phyloP scores from a whole-genome alignment of 306 rosid species.

The Fragaria vesca region DNA sequence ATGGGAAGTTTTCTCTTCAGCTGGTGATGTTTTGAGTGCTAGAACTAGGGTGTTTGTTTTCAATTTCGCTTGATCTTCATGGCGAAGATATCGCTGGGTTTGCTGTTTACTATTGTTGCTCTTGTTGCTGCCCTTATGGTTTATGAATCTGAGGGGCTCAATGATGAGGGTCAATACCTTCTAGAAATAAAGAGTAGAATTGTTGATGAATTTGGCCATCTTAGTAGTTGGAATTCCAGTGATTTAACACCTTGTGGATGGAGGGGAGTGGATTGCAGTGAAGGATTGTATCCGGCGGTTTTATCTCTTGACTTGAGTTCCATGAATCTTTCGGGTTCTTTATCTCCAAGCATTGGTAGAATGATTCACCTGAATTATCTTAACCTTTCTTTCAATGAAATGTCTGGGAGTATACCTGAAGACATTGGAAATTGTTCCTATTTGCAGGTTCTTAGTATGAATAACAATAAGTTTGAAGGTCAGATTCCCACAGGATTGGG shows the following conservation, averaged over 20 bases:
- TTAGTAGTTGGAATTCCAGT: conserved; percentile 55
- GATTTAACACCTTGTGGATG: conserved; percentile 82
- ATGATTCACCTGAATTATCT: conserved; percentile 49
- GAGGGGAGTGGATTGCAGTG: conserved; percentile 60
- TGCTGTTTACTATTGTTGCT: conserved; percentile 1
- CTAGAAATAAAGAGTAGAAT: conserved; percentile 54
- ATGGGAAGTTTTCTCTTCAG: neutral
- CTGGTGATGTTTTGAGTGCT: conserved; percentile 1
- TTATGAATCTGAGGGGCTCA: conserved; percentile 31
- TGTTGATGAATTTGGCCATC: conserved; percentile 33
- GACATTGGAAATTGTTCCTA: conserved; percentile 61
- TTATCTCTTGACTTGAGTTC: conserved; percentile 46
- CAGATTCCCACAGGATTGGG: conserved; percentile 61
- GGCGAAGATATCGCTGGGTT: conserved; percentile 15
- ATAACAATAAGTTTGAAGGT: conserved; percentile 64
- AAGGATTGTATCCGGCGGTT: conserved; percentile 41
- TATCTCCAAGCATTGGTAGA: conserved; percentile 57
- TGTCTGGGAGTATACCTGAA: conserved; percentile 50
- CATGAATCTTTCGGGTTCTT: conserved; percentile 66
- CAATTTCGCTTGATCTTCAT: conserved; percentile 13
- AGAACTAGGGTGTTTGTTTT: conserved; percentile 1
- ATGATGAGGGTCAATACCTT: conserved; percentile 58
- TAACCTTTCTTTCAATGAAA: conserved; percentile 48
- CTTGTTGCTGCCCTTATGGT: conserved; percentile 21
- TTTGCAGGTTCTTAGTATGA: conserved; percentile 51